Base-by-base conservation (phyloP, 1,139 yeast genomes). In the Meyerozyma guilliermondii region DNA sequence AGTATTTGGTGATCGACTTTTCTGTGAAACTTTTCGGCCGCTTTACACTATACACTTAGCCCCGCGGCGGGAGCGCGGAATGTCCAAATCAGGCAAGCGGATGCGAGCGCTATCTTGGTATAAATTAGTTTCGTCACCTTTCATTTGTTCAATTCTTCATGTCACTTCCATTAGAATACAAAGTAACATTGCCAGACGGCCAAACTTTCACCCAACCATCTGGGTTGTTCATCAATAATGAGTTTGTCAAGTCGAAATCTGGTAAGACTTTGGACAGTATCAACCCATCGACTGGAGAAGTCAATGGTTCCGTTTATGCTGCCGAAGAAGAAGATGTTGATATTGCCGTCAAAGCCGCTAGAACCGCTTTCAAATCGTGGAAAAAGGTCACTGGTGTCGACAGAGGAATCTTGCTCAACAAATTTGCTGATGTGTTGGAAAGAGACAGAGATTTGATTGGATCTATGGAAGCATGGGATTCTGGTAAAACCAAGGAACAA, bases 201-300 rank as follows among this genome's bases (percentile, higher is more conserved):
- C 56, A 62, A 43, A 68, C 68, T 41, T 78, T 71, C 60, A 42
- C 71, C 63, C 87, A 86, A 62, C 96, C 95, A 49, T 69, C 84
- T 14, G 95, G 95, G 45, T 71, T 87, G 56, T 87, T 86, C 73
- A 84, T 87, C 62, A 83, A 86, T 71, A 85, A 85, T 60, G 87
- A 86, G 62, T 87, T 83, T 57, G 83, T 84, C 48, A 64, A 74
- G 44, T 74, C 89, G 26, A 67, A 71, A 47, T 63, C 78, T 16
- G 88, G 88, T 29, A 76, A 80, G 55, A 81, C 81, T 26, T 67
- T 82, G 47, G 78, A 74, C 20, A 83, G 83, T 20, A 74, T 76
- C 46, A 74, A 80, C 52, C 89, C 91, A 38, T 66, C 82, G 26
- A 85, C 91, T 18, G 91, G 83, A 16, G 79, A 83, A 55, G 66